Base-by-base conservation (phyloP, 139 green algal genomes). In the Micractinium conductrix region DNA sequence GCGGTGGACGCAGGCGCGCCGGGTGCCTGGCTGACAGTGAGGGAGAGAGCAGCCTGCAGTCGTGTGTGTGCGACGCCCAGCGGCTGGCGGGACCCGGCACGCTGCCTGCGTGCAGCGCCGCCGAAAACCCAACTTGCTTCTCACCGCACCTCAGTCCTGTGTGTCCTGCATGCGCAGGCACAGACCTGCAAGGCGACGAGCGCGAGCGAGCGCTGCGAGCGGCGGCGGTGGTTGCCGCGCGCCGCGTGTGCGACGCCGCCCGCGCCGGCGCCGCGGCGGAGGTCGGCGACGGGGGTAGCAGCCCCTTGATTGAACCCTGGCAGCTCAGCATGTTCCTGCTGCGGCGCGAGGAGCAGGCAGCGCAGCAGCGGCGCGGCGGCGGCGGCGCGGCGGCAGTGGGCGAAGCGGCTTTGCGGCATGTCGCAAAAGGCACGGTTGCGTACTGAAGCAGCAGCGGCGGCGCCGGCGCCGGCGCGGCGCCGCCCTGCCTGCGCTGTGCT, bases 131-230 rank as follows among this genome's bases (percentile, higher is more conserved):
- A n/a, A n/a, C n/a, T n/a, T n/a, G n/a, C n/a, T n/a, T n/a, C n/a
- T n/a, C n/a, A n/a, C n/a, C n/a, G n/a, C n/a, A n/a, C n/a, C n/a
- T n/a, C n/a, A n/a, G n/a, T n/a, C 63, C 28, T 37, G 17, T 40
- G 2, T 42, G 28, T n/a, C 33, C n/a, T n/a, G 8, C 33, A n/a
- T 30, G 2, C 8, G 38, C 76, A 82, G 70, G 83, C 58, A 16
- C 10, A 2, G 84, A 89, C 65, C 78, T 90, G 63, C 84, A 83
- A 22, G 78, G 78, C 21, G 87, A 86, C 33, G 65, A 81, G 38
- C 84, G 87, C 3, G 87, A 90, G 79, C 43, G 67, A 10, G 84
- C 84, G 37, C 79, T 90, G 21, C 87, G 87, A 0, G 87, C 84
- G 0, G 87, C 79, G 10, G 58, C 84, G 0, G 84, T 90, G 10